Base-by-base conservation (phyloP, 805 yeast species). In the Hanseniaspora meyeri region DNA sequence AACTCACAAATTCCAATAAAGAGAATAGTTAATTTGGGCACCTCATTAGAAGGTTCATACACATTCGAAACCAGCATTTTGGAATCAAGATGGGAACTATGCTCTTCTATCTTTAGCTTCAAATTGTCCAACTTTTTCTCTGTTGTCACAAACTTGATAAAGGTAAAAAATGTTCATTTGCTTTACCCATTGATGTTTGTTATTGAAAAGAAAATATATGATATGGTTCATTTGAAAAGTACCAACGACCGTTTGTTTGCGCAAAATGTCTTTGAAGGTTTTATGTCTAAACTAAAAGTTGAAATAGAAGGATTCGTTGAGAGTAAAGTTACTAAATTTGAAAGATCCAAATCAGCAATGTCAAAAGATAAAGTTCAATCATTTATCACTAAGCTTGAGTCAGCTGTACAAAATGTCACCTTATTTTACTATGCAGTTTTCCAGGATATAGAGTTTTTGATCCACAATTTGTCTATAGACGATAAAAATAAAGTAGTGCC, bases 361-460 rank as follows among this genome's bases (percentile, higher is more conserved):
- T 75, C 64, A 78, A 76, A 59, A 67, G 71, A 57, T 70, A 71
- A 45, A 64, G 65, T 24, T 66, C 66, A 31, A 17, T 39, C 20
- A 6, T 38, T 34, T 9, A 38, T 49, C 68, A 67, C 37, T 31
- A 76, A 72, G 8, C 73, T 80, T 1, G 68, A 75, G 38, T 72
- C 73, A 1, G 69, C 74, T 51, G 75, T 77, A 4, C 69, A 73
- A 49, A 76, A 75, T 39, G 75, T 78, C 57, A 76, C 84, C 0
- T 68, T 70, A 29, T 74, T 78, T 59, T 68, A 76, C 17, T 57
- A 37, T 36, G 32, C 43, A 27, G 48, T 57, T 27, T 39, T 46
- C n/a, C 56, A 57, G 37, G 56, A 57, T 16, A 17, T 47, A 3
- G 43, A 32, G 16, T 57, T 51, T 48, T 57, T 57, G 32, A 29